These are phyloP conservation scores for Fusarium citri DNA, from an alignment of 2,329 filamentous ascomycete species.

Conservation along the genomic window DNA sequence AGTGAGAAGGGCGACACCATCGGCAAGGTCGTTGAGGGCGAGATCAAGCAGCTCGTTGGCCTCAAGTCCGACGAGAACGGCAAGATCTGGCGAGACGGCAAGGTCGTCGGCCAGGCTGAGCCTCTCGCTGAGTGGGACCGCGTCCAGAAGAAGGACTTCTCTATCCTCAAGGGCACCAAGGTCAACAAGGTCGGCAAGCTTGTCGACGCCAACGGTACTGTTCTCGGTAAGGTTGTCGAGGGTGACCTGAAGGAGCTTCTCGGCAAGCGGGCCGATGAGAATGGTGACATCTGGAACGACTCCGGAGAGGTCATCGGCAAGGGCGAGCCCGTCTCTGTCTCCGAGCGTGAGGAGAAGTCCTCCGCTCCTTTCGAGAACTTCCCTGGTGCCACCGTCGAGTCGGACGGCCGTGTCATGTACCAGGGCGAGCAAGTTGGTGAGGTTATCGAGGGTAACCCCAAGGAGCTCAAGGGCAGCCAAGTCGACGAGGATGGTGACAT, in stretches of 20 bases:
- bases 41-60: conserved; percentile 71
- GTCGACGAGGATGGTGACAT: conserved; percentile 78
- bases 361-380: conserved; percentile 69
- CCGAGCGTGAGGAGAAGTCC: conserved; percentile 63
- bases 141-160: conserved; percentile 54
- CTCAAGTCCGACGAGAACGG: conserved; percentile 76
- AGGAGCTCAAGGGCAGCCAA: conserved; percentile 71
- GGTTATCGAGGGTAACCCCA: conserved; percentile 72
- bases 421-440: conserved; percentile 68
- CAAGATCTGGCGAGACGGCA: conserved; percentile 74
- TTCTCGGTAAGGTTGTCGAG: conserved; percentile 71
- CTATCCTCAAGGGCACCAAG: conserved; percentile 63
- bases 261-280: conserved; percentile 71
- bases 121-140: conserved; percentile 68
- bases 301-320: conserved; percentile 75
- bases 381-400: conserved; percentile 64
- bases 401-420: conserved; percentile 63
- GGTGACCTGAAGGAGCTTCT: conserved; percentile 73
- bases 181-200: conserved; percentile 71
- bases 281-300: conserved; percentile 79
- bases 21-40: conserved; percentile 72
- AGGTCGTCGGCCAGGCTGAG: conserved; percentile 73
- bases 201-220: conserved; percentile 63
- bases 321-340: conserved; percentile 68
- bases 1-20: conserved; percentile 65